phyloP scores from a whole-genome alignment of 179 eudicot species.

The Silene vulgaris region DNA sequence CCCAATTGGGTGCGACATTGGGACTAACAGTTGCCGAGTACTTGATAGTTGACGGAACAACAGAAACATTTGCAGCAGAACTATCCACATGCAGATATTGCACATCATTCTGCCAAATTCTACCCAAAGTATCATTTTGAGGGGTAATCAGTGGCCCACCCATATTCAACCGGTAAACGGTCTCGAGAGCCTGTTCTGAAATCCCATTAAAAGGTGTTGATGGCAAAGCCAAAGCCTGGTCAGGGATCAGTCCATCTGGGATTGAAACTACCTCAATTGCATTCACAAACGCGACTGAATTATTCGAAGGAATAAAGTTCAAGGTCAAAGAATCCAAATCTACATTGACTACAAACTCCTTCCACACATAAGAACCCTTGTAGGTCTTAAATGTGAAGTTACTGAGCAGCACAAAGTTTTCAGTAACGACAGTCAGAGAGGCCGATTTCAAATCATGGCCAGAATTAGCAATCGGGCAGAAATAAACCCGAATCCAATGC shows the following conservation, averaged over 20 bases:
- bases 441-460: slow-evolving; percentile 50
- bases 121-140: slow-evolving; percentile 65
- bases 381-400: slow-evolving; percentile 54
- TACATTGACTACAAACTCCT: slow-evolving; percentile 68
- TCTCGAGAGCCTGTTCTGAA: slow-evolving; percentile 48
- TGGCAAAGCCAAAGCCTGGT: slow-evolving; percentile 47
- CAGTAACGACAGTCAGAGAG: slow-evolving; percentile 55
- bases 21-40: slow-evolving; percentile 42
- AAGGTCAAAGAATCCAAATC: slow-evolving; percentile 49
- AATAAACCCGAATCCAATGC: slow-evolving; percentile 74
- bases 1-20: slow-evolving; percentile 57
- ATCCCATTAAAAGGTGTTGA: slow-evolving; percentile 44
- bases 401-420: slow-evolving; percentile 59
- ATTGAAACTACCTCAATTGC: slow-evolving; percentile 72
- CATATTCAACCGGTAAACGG: slow-evolving; percentile 67
- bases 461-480: slow-evolving; percentile 44
- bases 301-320: slow-evolving; percentile 56
- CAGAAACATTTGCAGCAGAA: slow-evolving; percentile 57
- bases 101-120: slow-evolving; percentile 64
- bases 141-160: slow-evolving; percentile 67
- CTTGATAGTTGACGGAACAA: slow-evolving; percentile 42
- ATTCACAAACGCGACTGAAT: slow-evolving; percentile 63
- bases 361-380: slow-evolving; percentile 49
- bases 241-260: slow-evolving; percentile 53
- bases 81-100: slow-evolving; percentile 57